Evolutionary conservation across 2,329 filamentous ascomycete genomes (phyloP).

Genomic region (Alternaria brassicae): DNA sequence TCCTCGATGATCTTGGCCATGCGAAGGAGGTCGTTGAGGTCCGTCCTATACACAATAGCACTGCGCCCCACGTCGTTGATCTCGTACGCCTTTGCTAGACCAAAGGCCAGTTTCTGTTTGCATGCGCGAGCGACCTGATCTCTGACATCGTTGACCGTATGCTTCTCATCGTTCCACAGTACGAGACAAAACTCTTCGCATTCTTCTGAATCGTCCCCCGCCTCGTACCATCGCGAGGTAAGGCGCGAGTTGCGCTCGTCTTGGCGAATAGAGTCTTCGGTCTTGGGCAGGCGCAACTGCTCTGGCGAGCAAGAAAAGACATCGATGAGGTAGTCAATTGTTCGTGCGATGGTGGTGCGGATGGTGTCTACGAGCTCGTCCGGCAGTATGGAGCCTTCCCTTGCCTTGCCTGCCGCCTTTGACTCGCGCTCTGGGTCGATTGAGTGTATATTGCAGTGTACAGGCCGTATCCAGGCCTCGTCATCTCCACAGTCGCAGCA

Average conservation of each 20-base stretch:
- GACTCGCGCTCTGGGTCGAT: constrained; percentile 50
- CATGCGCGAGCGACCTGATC: constrained; percentile 92
- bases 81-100: constrained; percentile 79
- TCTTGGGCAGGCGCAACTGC: constrained; percentile 86
- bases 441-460: constrained; percentile 94
- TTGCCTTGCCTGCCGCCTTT: constrained; percentile 64
- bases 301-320: constrained; percentile 98
- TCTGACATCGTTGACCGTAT: constrained; percentile 89
- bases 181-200: constrained; percentile 82
- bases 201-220: constrained; percentile 65
- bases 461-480: constrained; percentile 88
- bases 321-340: constrained; percentile 94
- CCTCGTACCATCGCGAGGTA: constrained; percentile 73
- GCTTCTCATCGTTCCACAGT: constrained; percentile 98
- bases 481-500: constrained; percentile 97
- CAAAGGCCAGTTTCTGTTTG: constrained; percentile 72
- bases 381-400: constrained; percentile 66
- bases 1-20: constrained; percentile 90
- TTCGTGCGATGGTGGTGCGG: constrained; percentile 82
- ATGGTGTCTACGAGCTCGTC: constrained; percentile 79
- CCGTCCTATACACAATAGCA: constrained; percentile 76
- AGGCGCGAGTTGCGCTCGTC: constrained; percentile 85
- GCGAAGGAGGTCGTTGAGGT: constrained; percentile 74
- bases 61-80: constrained; percentile 88
- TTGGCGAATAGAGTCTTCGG: constrained; percentile 76